A percentile compares a stretch with the other conserved stretches of the same genome.
Conservation (phyloP, 164 flowering plant species). For the Magnolia officinalis region DNA sequence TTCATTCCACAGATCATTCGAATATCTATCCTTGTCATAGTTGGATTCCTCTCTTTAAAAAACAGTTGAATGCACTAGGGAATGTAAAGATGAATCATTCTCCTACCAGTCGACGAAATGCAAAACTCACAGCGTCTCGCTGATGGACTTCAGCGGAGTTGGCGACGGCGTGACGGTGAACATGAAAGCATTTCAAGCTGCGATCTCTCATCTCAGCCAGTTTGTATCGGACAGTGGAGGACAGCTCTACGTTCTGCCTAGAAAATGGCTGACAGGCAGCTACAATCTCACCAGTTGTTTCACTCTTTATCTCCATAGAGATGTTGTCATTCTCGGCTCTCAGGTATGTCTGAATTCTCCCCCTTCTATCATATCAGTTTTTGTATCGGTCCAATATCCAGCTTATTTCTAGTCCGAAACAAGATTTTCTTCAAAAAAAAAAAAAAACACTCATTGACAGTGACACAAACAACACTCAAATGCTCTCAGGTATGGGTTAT, state of each 20-base stretch:
- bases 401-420: background rate
- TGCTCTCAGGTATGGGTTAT: too few relatives aligned
- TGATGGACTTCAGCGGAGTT: slow-evolving; percentile 67
- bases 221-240: slow-evolving; percentile 55
- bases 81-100: background rate
- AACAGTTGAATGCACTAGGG: background rate
- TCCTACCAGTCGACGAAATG: slow-evolving; percentile 24
- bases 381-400: background rate
- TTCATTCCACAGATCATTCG: background rate
- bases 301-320: slow-evolving; percentile 56
- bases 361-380: background rate
- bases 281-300: slow-evolving; percentile 73
- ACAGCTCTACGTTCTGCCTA: slow-evolving; percentile 62
- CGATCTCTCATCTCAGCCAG: slow-evolving; percentile 47
- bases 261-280: slow-evolving; percentile 81
- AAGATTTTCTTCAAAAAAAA: too few relatives aligned
- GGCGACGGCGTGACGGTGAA: slow-evolving; percentile 71
- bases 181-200: slow-evolving; percentile 57
- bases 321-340: slow-evolving; percentile 56
- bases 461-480: too few relatives aligned
- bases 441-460: too few relatives aligned
- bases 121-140: slow-evolving; percentile 42
- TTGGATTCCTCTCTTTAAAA: background rate
- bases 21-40: background rate
- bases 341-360: slow-evolving; percentile 29